Evolutionary conservation across 1,284 basidiomycete genomes (phyloP), one percentile per base, ranked within the genome.

Genomic region (Puccinia hordei): DNA sequence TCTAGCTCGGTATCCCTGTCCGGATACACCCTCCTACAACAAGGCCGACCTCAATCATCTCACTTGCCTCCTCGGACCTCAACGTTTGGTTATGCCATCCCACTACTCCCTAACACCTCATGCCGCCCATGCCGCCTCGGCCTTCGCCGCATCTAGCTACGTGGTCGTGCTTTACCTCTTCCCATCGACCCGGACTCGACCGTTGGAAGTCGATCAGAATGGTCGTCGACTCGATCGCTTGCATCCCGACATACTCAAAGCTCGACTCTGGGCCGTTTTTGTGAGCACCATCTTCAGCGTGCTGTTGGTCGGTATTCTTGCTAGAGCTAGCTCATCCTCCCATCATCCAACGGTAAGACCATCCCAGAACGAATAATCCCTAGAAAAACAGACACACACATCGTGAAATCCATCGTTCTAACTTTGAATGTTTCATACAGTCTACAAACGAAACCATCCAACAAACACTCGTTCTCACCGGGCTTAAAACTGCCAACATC

Each of bases 391-490:
- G 55, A n/a, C 9, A n/a, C 22, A n/a, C n/a, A 57, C 27, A n/a
- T 57, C 17, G 22, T 5, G 53, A 27, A 55, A 9, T 19, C 53
- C 2, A 4, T 24, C 46, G 2, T 49, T 13, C 24, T 72, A 63
- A 51, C 19, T 38, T 12, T 71, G 84, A 81, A 84, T 22, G 22
- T 24, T 0, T 81, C 83, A 17, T 19, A 49, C 15, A 84, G 86
- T 0, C 57, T 84, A 15, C 33, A 55, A 9, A 82, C 86, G 6
- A 81, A 85, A 9, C 85, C 85, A 2, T 76, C 86, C 51, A 73
- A 81, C 8, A 79, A 65, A 55, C 75, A 81, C 30, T 41, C 81
- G 15, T 49, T 33, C 51, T 49, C n/a, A 33, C 81, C 46, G 74
- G 69, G 46, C 46, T 69, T 61, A 15, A 38, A 76, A 44, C 57